Evolutionary conservation across 352 stramenopile genomes (phyloP).

Genomic region (Phytophthora palmivora): DNA sequence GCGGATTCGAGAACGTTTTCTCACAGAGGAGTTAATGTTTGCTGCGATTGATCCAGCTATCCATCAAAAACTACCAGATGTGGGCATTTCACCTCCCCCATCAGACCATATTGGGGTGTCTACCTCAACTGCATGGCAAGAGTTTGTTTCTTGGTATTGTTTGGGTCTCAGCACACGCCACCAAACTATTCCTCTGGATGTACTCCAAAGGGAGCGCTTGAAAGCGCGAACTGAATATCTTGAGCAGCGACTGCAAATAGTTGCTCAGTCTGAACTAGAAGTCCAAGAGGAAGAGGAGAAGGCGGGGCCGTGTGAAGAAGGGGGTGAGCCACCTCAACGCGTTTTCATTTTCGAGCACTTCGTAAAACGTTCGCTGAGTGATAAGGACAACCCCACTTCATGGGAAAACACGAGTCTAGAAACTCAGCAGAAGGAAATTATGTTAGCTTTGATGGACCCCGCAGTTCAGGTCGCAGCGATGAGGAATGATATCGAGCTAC

Average conservation of each 20-base stretch:
- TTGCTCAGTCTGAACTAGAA: conserved; percentile 40
- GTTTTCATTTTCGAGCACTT: conserved; percentile 70
- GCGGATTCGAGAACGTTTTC: conserved; percentile 58
- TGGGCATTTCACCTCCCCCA: conserved; percentile 37
- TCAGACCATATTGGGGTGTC: conserved; percentile 31
- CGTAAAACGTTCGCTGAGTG: conserved; percentile 28
- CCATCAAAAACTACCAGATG: conserved; percentile 43
- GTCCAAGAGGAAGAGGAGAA: conserved; percentile 38
- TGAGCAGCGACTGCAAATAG: conserved; percentile 38
- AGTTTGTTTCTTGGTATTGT: conserved; percentile 69
- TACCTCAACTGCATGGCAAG: conserved; percentile 42
- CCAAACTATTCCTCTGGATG: conserved; percentile 31
- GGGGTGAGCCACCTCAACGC: conserved; percentile 12
- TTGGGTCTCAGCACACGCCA: conserved; percentile 30
- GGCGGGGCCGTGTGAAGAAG: conserved; percentile 26
- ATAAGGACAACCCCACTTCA: conserved; percentile 39
- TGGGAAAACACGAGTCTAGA: conserved; percentile 52
- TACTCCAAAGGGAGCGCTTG: conserved; percentile 38
- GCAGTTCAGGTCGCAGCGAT: conserved; percentile 68
- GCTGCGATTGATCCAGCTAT: conserved; percentile 52
- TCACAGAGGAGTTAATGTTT: conserved; percentile 65
- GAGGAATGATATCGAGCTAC: conserved; percentile 60
- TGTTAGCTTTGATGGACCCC: conserved; percentile 61
- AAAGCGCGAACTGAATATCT: conserved; percentile 48
- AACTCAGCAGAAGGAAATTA: conserved; percentile 58